Percentiles rank a stretch among this genome's conserved stretches.
These are phyloP conservation scores for Colletotrichum sublineola DNA, from an alignment of 2,329 filamentous ascomycete species.

Conservation along the genomic window DNA sequence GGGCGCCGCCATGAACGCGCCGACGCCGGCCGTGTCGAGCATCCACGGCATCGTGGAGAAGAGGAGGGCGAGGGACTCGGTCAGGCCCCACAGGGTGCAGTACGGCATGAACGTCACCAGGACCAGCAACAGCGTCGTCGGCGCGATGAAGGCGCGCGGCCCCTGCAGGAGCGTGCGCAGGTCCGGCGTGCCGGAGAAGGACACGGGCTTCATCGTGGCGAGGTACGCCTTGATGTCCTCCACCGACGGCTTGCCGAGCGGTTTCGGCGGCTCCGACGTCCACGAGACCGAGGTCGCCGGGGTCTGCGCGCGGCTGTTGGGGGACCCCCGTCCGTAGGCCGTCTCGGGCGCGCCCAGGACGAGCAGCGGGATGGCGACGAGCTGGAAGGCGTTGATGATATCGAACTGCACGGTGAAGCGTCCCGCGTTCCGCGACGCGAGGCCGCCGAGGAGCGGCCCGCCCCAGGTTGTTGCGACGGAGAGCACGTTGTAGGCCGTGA, in stretches of 20 bases:
- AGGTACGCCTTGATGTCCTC: slow-evolving; percentile 55
- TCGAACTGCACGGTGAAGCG: slow-evolving; percentile 64
- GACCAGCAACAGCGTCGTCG: slow-evolving; percentile 63
- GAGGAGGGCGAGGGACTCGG: slow-evolving; percentile 60
- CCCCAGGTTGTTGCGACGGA: slow-evolving; percentile 65
- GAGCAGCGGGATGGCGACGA: slow-evolving; percentile 61
- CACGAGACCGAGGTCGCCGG: slow-evolving; percentile 41
- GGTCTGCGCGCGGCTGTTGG: slow-evolving; percentile 25
- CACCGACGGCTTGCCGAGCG: slow-evolving; percentile 47
- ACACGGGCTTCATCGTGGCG: slow-evolving; percentile 54
- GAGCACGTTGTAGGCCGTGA: slow-evolving; percentile 61
- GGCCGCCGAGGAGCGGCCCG: slow-evolving; percentile 65
- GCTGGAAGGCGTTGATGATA: slow-evolving; percentile 63
- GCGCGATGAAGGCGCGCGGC: slow-evolving; percentile 62
- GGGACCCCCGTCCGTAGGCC: slow-evolving; percentile 59
- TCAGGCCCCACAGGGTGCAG: slow-evolving; percentile 62
- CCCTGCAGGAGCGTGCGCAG: slow-evolving; percentile 56
- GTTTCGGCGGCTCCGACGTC: slow-evolving; percentile 22
- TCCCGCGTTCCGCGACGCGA: slow-evolving; percentile 56
- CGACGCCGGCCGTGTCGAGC: slow-evolving; percentile 56
- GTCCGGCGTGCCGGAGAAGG: slow-evolving; percentile 52
- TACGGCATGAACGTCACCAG: slow-evolving; percentile 60
- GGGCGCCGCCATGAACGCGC: slow-evolving; percentile 60
- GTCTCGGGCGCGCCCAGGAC: slow-evolving; percentile 66
- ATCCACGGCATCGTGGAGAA: slow-evolving; percentile 59